These are phyloP conservation scores for Debaryomyces coudertii DNA, from an alignment of 1,139 yeast genomes.

Conservation along the genomic window DNA sequence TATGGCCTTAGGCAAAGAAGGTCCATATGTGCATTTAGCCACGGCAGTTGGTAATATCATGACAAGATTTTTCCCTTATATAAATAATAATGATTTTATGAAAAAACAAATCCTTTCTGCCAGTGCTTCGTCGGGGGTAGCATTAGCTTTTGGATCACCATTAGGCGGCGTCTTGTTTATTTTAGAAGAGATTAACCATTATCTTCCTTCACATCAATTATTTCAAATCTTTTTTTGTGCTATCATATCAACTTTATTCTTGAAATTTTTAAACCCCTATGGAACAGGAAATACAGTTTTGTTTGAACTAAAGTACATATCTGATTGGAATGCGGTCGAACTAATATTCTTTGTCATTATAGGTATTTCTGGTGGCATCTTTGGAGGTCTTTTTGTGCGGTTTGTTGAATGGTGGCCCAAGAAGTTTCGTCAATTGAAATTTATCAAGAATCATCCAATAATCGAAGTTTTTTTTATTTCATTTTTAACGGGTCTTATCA, in stretches of 20 bases:
- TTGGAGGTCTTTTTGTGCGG: slow-evolving; percentile 58
- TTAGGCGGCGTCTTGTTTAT: slow-evolving; percentile 70
- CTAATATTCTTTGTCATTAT: slow-evolving; percentile 50
- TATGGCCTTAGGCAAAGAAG: slow-evolving; percentile 68
- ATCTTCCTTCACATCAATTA: slow-evolving; percentile 59
- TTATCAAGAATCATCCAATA: slow-evolving; percentile 45
- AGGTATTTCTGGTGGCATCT: slow-evolving; percentile 61
- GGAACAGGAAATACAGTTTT: slow-evolving; percentile 66
- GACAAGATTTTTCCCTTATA: slow-evolving; percentile 54
- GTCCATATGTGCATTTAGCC: slow-evolving; percentile 73
- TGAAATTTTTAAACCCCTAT: slow-evolving; percentile 62
- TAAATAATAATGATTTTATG: slow-evolving; percentile 53
- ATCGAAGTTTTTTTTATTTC: slow-evolving; percentile 55
- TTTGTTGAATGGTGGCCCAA: slow-evolving; percentile 56
- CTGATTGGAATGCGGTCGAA: slow-evolving; percentile 59
- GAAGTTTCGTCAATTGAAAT: slow-evolving; percentile 36
- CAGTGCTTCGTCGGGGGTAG: slow-evolving; percentile 70
- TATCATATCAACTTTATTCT: slow-evolving; percentile 56
- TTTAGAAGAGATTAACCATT: slow-evolving; percentile 65
- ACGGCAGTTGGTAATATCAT: slow-evolving; percentile 66
- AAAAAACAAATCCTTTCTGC: slow-evolving; percentile 65
- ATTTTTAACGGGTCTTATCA: slow-evolving; percentile 49
- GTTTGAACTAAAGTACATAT: slow-evolving; percentile 56
- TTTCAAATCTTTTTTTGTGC: slow-evolving; percentile 66
- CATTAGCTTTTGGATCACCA: slow-evolving; percentile 72